Percentiles rank a stretch among this genome's conserved stretches.
These are phyloP conservation scores for Serendipita indica DNA, from an alignment of 768 basidiomycete genomes.

Conservation along the genomic window DNA sequence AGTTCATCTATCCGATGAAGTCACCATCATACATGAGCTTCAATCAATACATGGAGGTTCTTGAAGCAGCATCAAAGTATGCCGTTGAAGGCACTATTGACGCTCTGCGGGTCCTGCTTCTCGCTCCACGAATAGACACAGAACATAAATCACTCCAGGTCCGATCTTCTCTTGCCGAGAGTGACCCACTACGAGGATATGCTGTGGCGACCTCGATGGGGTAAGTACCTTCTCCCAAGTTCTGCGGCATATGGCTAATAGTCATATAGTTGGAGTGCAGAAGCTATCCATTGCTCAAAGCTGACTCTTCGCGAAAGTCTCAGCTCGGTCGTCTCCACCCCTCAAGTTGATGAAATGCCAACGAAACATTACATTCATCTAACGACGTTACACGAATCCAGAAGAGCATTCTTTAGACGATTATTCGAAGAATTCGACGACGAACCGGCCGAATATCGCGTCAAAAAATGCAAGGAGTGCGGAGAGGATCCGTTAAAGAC, in stretches of 20 bases:
- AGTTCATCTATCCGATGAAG: constrained; percentile 5
- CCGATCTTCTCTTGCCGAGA: background rate
- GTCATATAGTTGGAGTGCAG: too few species aligned
- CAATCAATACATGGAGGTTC: constrained; percentile 4
- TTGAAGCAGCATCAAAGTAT: constrained; percentile 6
- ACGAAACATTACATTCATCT: background rate
- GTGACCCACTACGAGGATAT: background rate
- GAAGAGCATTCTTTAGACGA: background rate
- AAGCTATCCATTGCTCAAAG: constrained; percentile 1
- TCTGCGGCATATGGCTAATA: too few species aligned
- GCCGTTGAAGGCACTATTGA: background rate
- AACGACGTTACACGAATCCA: background rate
- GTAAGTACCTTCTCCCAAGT: too few species aligned
- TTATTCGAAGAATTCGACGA: constrained; percentile 7
- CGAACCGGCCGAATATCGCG: background rate
- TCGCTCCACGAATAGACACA: background rate
- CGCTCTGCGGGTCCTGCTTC: background rate
- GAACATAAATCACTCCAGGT: background rate
- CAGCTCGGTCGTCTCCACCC: background rate
- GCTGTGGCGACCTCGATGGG: constrained; percentile 1
- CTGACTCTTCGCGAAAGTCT: background rate
- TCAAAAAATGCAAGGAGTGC: constrained; percentile 7
- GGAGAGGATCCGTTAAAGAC: background rate
- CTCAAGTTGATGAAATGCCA: background rate
- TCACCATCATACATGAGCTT: constrained; percentile 3